A percentile compares a stretch with the other conserved stretches of the same genome.
Conservation (phyloP, 2,329 filamentous ascomycete species). For the Diaporthe citrichinensis region DNA sequence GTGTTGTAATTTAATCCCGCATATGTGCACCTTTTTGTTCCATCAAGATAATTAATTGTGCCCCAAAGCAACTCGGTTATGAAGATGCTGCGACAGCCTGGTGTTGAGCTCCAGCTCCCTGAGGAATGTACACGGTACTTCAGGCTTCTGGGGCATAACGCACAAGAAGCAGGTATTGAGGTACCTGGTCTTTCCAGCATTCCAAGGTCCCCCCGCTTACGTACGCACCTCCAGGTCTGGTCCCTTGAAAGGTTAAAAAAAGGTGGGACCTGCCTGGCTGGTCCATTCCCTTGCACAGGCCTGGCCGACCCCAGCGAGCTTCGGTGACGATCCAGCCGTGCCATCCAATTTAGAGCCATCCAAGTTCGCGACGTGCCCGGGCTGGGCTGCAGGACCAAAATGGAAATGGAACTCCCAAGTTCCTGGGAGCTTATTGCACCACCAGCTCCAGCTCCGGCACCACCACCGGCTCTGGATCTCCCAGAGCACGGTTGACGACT, state of each 20-base stretch:
- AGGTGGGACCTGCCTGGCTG: not conserved
- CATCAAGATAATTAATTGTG: not conserved
- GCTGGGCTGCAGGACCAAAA: conserved; percentile 30
- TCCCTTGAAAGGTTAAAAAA: not conserved
- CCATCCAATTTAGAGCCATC: conserved; percentile 34
- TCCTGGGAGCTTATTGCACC: conserved; percentile 34
- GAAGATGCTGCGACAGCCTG: not conserved
- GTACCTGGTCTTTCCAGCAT: not conserved
- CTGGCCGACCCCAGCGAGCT: conserved; percentile 25
- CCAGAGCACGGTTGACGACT: conserved; percentile 13
- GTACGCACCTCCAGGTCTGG: not conserved
- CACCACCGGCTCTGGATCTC: conserved; percentile 12
- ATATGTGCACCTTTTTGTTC: no score
- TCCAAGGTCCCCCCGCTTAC: not conserved
- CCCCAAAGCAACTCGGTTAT: not conserved
- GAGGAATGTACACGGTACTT: not conserved
- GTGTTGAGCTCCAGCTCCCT: not conserved
- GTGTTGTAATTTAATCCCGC: not conserved
- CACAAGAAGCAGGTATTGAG: not conserved
- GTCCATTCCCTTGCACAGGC: not conserved
- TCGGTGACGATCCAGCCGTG: conserved; percentile 36
- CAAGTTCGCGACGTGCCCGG: conserved; percentile 32
- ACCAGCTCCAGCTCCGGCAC: conserved; percentile 38
- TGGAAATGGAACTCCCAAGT: conserved; percentile 34
- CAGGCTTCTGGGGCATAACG: no score